Percentiles rank a stretch among this genome's conserved stretches.
Conservation (phyloP, 352 stramenopile genomes). For the Blastocystis sp. region DNA sequence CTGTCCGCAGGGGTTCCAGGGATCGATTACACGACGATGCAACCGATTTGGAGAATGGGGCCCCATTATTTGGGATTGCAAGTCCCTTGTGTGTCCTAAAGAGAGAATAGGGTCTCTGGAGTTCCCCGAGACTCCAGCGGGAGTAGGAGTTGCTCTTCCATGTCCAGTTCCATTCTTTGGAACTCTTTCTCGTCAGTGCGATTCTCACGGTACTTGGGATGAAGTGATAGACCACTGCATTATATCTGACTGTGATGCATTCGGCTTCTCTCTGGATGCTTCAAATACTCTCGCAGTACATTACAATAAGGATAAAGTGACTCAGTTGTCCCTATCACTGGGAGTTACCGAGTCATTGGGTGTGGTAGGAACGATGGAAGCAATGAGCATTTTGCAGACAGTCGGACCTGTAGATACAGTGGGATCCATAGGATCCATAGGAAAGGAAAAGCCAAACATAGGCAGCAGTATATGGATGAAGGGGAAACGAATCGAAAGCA, state of each 20-base stretch:
- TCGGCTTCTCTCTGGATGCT: not conserved
- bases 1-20: not conserved
- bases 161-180: not conserved
- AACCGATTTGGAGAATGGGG: slow-evolving; percentile 5
- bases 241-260: not conserved
- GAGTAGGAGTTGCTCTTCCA: not conserved
- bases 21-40: not conserved
- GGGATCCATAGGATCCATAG: not conserved
- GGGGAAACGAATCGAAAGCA: not conserved
- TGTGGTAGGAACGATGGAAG: not conserved
- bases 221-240: not conserved
- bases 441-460: too few species aligned
- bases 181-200: not conserved
- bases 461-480: not conserved
- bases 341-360: too few species aligned
- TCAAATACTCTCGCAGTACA: not conserved
- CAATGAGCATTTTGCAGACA: not conserved
- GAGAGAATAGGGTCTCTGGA: not conserved
- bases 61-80: not conserved
- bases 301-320: not conserved
- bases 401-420: not conserved
- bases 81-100: not conserved
- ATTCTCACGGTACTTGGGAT: not conserved
- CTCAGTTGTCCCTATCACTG: not conserved
- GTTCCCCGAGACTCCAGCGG: not conserved